Conservation (phyloP, 192 early-diverging fungal genomes). For the Entomortierella beljakovae region DNA sequence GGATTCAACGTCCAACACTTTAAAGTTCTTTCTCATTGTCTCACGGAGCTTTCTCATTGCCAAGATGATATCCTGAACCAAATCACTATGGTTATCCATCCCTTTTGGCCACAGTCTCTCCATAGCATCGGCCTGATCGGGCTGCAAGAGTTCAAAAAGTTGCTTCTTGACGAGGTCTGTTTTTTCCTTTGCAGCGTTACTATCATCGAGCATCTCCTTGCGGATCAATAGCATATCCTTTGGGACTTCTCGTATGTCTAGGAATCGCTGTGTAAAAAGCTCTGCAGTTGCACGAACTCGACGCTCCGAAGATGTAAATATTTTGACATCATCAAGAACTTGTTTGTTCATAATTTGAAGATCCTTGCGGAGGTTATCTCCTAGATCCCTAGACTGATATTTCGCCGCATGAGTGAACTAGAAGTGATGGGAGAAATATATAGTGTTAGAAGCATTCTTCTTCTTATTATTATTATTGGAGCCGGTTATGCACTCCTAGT, state of each 20-base stretch:
- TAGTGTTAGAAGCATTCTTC: neutral
- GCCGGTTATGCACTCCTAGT: neutral
- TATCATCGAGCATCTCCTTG: conserved; percentile 95
- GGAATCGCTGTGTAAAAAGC: conserved; percentile 72
- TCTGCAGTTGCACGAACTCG: conserved; percentile 90
- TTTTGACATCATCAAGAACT: conserved; percentile 88
- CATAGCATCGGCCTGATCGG: conserved; percentile 41
- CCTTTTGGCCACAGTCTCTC: conserved; percentile 55
- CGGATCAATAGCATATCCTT: conserved; percentile 75
- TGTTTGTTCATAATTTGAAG: conserved; percentile 87
- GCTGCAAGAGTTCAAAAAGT: conserved; percentile 62
- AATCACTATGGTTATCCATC: conserved; percentile 49
- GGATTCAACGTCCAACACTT: conserved; percentile 61
- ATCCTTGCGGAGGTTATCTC: conserved; percentile 93
- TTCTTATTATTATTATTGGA: neutral
- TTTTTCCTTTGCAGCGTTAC: conserved; percentile 94
- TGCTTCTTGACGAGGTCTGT: conserved; percentile 88
- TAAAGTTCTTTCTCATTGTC: conserved; percentile 86
- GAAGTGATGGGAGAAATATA: neutral
- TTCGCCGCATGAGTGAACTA: conserved; percentile 93
- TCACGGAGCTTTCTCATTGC: conserved; percentile 73
- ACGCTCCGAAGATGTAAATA: conserved; percentile 88
- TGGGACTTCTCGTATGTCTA: conserved; percentile 69
- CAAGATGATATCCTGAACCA: conserved; percentile 77
- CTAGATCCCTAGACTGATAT: conserved; percentile 92